Conservation (phyloP, 2,329 filamentous ascomycete species). For the Ophiobolus disseminans region DNA sequence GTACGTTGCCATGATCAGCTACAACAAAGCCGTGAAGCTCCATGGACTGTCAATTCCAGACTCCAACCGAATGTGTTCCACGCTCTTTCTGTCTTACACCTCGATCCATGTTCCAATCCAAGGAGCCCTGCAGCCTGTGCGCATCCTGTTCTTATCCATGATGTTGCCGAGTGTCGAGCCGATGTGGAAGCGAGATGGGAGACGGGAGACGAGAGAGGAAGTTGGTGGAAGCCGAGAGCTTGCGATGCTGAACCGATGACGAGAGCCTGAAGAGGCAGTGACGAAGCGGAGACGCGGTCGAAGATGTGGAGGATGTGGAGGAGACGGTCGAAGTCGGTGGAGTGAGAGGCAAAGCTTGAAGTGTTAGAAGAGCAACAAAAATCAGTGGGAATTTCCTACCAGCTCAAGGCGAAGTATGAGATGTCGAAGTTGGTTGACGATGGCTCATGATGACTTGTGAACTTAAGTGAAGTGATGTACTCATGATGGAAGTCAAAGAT, state of each 20-base stretch:
- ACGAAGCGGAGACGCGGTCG: not conserved
- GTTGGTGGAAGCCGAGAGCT: slow-evolving; percentile 4
- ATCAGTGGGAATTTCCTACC: not conserved
- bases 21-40: slow-evolving; percentile 11
- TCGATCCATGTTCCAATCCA: not conserved
- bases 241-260: slow-evolving; percentile 6
- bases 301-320: slow-evolving; percentile 1
- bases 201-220: not conserved
- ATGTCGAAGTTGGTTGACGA: slow-evolving; percentile 7
- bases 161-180: no score
- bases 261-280: not conserved
- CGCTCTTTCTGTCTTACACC: slow-evolving; percentile 9
- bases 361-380: slow-evolving; percentile 4
- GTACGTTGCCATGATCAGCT: slow-evolving; percentile 13
- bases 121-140: slow-evolving; percentile 8
- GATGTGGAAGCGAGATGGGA: no score
- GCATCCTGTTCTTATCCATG: slow-evolving; percentile 5
- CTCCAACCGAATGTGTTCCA: slow-evolving; percentile 7
- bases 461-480: slow-evolving; percentile 1
- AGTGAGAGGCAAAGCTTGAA: slow-evolving; percentile 1
- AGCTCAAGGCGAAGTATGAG: slow-evolving; percentile 12
- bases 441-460: not conserved
- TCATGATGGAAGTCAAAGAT: slow-evolving; percentile 3
- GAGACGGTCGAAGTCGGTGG: not conserved
- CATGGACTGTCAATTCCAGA: slow-evolving; percentile 6